phyloP scores from a whole-genome alignment of 495 filamentous ascomycete species.

The Penicillium arizonense region DNA sequence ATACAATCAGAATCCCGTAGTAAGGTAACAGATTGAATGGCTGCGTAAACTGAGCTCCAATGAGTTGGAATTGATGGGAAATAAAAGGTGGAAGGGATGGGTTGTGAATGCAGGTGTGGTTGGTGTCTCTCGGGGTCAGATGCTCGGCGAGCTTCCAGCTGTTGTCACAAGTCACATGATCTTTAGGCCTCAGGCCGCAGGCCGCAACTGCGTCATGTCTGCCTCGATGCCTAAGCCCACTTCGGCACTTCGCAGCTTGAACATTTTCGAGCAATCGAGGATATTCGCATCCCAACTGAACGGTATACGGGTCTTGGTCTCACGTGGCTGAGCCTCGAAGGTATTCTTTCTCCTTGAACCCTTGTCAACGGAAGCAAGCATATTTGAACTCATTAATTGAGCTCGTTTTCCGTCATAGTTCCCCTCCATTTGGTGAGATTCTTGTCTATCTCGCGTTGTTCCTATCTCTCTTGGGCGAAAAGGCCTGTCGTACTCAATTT shows the following conservation, averaged over 20 bases:
- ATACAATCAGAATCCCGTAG: slow-evolving; percentile 11
- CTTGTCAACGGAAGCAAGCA: not conserved
- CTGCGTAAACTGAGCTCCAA: not conserved
- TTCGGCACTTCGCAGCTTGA: not conserved
- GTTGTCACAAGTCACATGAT: slow-evolving; percentile 28
- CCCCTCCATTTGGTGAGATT: slow-evolving; percentile 20
- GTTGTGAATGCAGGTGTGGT: slow-evolving; percentile 15
- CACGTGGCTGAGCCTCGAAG: not conserved
- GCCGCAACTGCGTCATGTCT: slow-evolving; percentile 20
- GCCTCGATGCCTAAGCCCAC: slow-evolving; percentile 19
- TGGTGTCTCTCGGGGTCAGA: slow-evolving; percentile 13
- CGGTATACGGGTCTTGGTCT: not conserved
- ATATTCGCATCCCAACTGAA: not conserved
- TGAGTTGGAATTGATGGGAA: slow-evolving; percentile 5
- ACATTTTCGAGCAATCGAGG: slow-evolving; percentile 1
- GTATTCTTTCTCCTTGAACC: not conserved
- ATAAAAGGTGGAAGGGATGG: slow-evolving; percentile 18
- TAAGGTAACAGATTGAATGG: not conserved
- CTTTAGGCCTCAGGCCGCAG: slow-evolving; percentile 19
- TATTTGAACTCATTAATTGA: not conserved
- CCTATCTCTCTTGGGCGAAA: not conserved
- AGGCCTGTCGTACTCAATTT: not conserved
- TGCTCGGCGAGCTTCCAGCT: slow-evolving; percentile 27
- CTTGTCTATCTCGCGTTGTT: not conserved
- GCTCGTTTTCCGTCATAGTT: slow-evolving; percentile 16